Evolutionary conservation across 2,329 filamentous ascomycete genomes (phyloP).

Genomic region (Penicillium brasilianum): DNA sequence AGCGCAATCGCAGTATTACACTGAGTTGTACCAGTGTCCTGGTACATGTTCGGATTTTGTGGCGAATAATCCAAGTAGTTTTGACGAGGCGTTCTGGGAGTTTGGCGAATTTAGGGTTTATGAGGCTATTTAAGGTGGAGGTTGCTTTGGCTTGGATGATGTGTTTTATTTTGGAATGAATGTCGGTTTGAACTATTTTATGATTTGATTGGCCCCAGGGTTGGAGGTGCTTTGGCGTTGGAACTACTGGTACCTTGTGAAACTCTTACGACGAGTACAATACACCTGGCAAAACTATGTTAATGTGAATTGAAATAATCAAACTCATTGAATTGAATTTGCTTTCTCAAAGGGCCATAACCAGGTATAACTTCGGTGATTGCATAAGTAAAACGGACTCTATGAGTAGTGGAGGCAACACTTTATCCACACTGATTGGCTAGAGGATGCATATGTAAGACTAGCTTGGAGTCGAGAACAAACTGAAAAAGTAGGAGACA

Average conservation of each 20-base stretch:
- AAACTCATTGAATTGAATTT: not conserved
- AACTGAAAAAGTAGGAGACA: too few relatives aligned
- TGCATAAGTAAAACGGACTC: too few relatives aligned
- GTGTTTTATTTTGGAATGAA: not conserved
- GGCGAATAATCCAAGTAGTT: slow-evolving; percentile 61
- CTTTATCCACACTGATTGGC: too few relatives aligned
- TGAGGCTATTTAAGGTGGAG: slow-evolving; percentile 35
- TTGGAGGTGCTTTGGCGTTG: not conserved
- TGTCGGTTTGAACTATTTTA: not conserved
- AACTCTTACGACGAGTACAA: not conserved
- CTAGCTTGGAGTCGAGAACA: too few relatives aligned
- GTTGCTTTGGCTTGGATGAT: not conserved
- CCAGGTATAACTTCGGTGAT: not conserved
- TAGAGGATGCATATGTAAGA: too few relatives aligned
- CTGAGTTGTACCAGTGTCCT: slow-evolving; percentile 49
- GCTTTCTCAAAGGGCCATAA: not conserved
- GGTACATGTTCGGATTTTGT: slow-evolving; percentile 64
- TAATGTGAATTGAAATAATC: not conserved
- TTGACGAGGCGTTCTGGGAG: slow-evolving; percentile 68
- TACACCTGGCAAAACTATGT: not conserved
- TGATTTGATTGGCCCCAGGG: too few relatives aligned
- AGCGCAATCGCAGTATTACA: slow-evolving; percentile 41
- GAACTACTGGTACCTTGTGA: not conserved
- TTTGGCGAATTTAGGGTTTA: slow-evolving; percentile 67
- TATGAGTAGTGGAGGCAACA: too few relatives aligned